These are phyloP conservation scores for Talaromyces sp. DNA, from an alignment of 2,329 filamentous ascomycete genomes.

Conservation along the genomic window DNA sequence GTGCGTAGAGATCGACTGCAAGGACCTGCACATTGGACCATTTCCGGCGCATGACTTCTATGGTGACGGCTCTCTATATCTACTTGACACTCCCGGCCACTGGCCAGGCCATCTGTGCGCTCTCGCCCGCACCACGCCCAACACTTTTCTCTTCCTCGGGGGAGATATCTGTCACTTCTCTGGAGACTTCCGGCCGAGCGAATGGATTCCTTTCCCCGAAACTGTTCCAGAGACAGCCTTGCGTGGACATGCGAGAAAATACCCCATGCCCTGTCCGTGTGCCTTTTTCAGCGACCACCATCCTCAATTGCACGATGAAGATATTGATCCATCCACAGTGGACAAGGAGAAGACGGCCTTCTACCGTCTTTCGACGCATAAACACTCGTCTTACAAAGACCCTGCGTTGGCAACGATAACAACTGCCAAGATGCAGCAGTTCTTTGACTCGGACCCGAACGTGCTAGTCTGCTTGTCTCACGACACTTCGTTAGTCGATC, in stretches of 20 bases:
- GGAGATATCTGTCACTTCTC: slow-evolving; percentile 2
- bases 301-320: slow-evolving; percentile 2
- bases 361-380: background rate
- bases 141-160: background rate
- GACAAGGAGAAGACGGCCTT: background rate
- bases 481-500: background rate
- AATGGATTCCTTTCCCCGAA: background rate
- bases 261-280: slow-evolving; percentile 3
- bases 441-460: background rate
- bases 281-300: slow-evolving; percentile 6
- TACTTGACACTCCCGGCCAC: slow-evolving; percentile 6
- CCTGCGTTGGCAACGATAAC: background rate
- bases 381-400: background rate
- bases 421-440: background rate
- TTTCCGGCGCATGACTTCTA: slow-evolving; percentile 1
- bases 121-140: slow-evolving; percentile 3
- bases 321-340: background rate
- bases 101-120: slow-evolving; percentile 6
- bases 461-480: background rate
- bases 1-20: background rate
- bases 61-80: background rate
- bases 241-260: background rate
- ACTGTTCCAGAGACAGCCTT: background rate
- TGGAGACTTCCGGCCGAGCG: slow-evolving; percentile 1
- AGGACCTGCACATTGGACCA: background rate